Base-by-base conservation (phyloP, 2,329 filamentous ascomycete species). In the Trichophyton equinum region DNA sequence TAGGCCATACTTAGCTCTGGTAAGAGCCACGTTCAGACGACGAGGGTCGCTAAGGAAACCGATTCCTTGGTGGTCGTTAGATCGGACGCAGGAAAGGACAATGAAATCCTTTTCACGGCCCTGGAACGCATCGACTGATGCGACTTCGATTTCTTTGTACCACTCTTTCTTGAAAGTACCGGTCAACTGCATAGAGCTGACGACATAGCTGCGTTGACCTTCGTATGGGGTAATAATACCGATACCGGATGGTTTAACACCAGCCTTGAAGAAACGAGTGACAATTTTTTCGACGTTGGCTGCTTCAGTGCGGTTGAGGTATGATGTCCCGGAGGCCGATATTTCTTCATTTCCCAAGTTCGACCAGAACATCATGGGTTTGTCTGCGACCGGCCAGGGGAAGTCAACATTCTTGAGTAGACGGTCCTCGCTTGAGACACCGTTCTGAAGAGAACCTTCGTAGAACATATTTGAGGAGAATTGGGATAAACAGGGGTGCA, bases 401-500 rank as follows among this genome's bases (percentile, higher is more conserved):
- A 99, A 99, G 74, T 99, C 94, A 30, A 99, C 90, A 68, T 99
- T 92, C 66, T 87, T 87, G 64, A 92, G 87, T 65, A 97, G 81
- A 63, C 94, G 87, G 70, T 95, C 87, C 67, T 89, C 86, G 72
- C 88, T 88, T 0, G 91, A 95, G 55, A 99, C 89, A 71, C 94
- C 94, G 68, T 99, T 99, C 74, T 99, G 94, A 60, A 99, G 81
- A 61, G 90, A 94, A 20, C 94, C 94, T 69, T 97, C 94, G 75
- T 99, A 99, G 74, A 99, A 99, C 94, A 99, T 97, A 77, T 97
- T 97, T 62, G 92, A 97, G 0, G 94, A 94, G 69, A 99, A 99
- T 69, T 95, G 88, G 0, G 94, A 97, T 47, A 99, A 81, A 71
- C 92, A 96, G 27, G 94, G 94, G 71, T 99, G 94, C 94, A 99